Percentiles rank a stretch among this genome's conserved stretches.
Evolutionary conservation across 257 asterid genomes (phyloP).

Genomic region (Solanum tacnaense): DNA sequence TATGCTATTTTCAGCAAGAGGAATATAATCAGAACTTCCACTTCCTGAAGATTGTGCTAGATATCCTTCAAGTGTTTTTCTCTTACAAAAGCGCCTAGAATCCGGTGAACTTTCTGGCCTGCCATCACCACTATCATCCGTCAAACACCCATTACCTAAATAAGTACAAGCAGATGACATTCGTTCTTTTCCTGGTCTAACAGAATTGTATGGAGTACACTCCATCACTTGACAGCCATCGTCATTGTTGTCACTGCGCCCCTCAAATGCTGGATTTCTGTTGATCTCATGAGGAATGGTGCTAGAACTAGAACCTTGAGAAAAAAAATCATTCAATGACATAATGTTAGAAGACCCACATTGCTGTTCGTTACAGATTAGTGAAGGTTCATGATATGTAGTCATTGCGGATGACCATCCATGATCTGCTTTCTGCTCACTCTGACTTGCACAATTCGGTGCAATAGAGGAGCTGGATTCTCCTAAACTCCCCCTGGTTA

Average conservation of each 20-base stretch:
- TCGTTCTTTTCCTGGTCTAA: slow-evolving; percentile 30
- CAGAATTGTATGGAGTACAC: slow-evolving; percentile 22
- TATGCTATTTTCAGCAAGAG: slow-evolving; percentile 34
- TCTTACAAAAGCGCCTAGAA: slow-evolving; percentile 53
- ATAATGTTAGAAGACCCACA: background rate
- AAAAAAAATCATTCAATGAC: background rate
- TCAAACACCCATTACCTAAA: slow-evolving; percentile 19
- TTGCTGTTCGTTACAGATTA: background rate
- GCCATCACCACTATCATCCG: slow-evolving; percentile 36
- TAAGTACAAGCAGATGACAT: slow-evolving; percentile 26
- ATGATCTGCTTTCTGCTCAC: slow-evolving; percentile 36
- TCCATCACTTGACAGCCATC: slow-evolving; percentile 57
- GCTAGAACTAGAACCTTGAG: slow-evolving; percentile 2
- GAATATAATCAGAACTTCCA: slow-evolving; percentile 40
- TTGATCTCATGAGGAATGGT: background rate
- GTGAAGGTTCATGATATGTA: background rate
- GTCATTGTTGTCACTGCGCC: slow-evolving; percentile 2
- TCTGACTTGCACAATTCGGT: slow-evolving; percentile 21
- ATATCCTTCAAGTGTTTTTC: slow-evolving; percentile 56
- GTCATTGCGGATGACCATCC: slow-evolving; percentile 25
- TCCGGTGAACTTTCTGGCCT: slow-evolving; percentile 40
- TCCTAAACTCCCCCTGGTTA: slow-evolving; percentile 50
- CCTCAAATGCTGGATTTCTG: slow-evolving; percentile 5
- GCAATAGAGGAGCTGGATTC: slow-evolving; percentile 54
- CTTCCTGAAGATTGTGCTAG: slow-evolving; percentile 58